Evolutionary conservation across 2,329 filamentous ascomycete genomes (phyloP).

Genomic region (Shiraia sp.): DNA sequence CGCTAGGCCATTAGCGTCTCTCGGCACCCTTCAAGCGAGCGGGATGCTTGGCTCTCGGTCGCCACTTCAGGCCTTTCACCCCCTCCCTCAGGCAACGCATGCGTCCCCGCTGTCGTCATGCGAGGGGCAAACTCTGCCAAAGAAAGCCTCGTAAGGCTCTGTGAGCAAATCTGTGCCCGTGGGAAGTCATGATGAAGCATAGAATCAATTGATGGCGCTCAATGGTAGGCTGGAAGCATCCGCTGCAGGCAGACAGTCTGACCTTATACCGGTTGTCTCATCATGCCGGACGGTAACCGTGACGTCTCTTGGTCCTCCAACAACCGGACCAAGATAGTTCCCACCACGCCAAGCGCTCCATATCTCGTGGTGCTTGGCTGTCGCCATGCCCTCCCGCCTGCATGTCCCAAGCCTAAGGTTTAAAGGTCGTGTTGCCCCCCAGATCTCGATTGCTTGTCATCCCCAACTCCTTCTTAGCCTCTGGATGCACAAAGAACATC

Average conservation of each 20-base stretch:
- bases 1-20: slow-evolving; percentile 7
- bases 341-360: slow-evolving; percentile 32
- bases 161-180: neutral
- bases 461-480: slow-evolving; percentile 26
- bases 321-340: slow-evolving; percentile 28
- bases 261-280: no score
- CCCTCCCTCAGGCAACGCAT: slow-evolving; percentile 14
- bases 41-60: slow-evolving; percentile 30
- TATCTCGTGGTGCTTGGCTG: slow-evolving; percentile 34
- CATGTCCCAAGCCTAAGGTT: slow-evolving; percentile 20
- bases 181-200: neutral
- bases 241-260: neutral
- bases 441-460: slow-evolving; percentile 36
- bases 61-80: slow-evolving; percentile 12
- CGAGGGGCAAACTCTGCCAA: neutral
- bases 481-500: slow-evolving; percentile 20
- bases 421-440: slow-evolving; percentile 36
- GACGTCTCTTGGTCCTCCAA: slow-evolving; percentile 24
- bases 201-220: neutral
- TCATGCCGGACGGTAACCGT: no score
- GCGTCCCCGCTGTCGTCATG: slow-evolving; percentile 18
- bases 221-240: neutral
- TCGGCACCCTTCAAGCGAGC: slow-evolving; percentile 23
- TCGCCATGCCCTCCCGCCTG: slow-evolving; percentile 27
- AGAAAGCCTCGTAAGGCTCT: neutral